Base-by-base conservation (phyloP, 176 grass and related monocot species). In the Avena insularis region DNA sequence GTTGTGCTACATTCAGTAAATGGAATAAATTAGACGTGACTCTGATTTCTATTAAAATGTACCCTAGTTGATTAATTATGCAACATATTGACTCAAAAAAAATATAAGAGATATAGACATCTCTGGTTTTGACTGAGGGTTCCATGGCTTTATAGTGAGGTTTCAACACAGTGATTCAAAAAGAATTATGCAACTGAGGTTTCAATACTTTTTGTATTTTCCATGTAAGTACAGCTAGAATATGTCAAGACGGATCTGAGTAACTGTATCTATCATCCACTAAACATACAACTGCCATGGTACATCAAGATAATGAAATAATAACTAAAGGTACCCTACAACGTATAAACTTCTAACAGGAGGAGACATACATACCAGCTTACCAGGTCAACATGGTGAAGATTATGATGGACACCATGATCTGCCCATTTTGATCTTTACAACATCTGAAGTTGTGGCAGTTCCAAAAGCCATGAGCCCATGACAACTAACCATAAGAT, bases 301-400 rank as follows among this genome's bases (percentile, higher is more conserved):
- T 71, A 84, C 29, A 88, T 48, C 2, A 81, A 77, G 86, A 35
- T n/a, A 46, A 73, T 53, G 20, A 50, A 71, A 49, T 19, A 72
- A 57, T 43, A 3, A 3, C 75, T 82, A 19, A n/a, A 56, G 27
- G 17, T 64, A 72, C 38, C 63, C 6, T 75, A 33, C 55, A 79
- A 56, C 6, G 47, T 69, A 84, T 27, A 87, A 77, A 75, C 14
- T 61, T 76, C 33, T 84, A 70, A 83, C 51, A 25, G 11, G 36
- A 80, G 64, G 53, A 78, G 25, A 84, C 57, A 84, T 81, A 69
- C 33, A 17, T 84, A 91, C 85, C 75, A 67, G 85, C 33, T 13
- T 84, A 91, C 85, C 75, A 67, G 85, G 77, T 65, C 4, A 21
- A 75, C 56, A 75, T 74, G 2, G 10, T 9, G 3, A 16, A 51